A percentile compares a stretch with the other conserved stretches of the same genome.
Conservation (phyloP, 768 basidiomycete species). For the Phylloporus rhodoxanthus region DNA sequence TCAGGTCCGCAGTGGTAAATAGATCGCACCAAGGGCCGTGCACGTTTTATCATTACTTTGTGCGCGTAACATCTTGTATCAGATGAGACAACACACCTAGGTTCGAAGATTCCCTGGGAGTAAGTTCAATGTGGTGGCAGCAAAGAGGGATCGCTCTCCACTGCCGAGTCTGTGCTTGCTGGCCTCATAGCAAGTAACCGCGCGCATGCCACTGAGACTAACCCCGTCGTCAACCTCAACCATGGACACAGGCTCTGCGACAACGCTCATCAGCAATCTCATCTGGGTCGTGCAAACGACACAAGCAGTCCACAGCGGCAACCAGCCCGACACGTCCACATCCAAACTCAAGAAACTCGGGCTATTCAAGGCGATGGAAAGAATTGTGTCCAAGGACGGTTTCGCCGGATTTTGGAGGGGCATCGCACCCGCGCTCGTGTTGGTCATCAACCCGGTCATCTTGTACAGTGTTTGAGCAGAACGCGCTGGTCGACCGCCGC, state of each 20-base stretch:
- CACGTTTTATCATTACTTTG: no score
- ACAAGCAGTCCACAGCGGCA: slow-evolving; percentile 60
- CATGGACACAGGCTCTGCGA: slow-evolving; percentile 62
- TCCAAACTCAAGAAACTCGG: slow-evolving; percentile 53
- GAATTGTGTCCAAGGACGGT: slow-evolving; percentile 71
- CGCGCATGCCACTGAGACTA: background rate
- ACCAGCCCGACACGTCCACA: slow-evolving; percentile 26
- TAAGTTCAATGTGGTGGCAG: background rate
- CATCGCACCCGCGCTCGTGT: slow-evolving; percentile 85
- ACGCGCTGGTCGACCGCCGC: slow-evolving; percentile 61
- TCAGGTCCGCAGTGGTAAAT: no score
- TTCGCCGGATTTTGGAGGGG: slow-evolving; percentile 83
- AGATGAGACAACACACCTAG: no score
- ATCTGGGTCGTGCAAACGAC: slow-evolving; percentile 96
- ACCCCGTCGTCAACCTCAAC: background rate
- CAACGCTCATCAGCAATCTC: slow-evolving; percentile 85
- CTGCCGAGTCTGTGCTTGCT: slow-evolving; percentile 84
- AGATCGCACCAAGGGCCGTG: no score
- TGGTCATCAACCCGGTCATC: slow-evolving; percentile 93
- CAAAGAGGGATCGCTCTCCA: slow-evolving; percentile 46
- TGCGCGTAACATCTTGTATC: no score
- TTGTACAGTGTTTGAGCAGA: slow-evolving; percentile 96
- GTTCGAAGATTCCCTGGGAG: background rate
- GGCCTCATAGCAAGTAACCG: slow-evolving; percentile 76
- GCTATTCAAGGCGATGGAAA: slow-evolving; percentile 58